A percentile compares a stretch with the other conserved stretches of the same genome.
These are phyloP conservation scores for Triticum turgidum DNA, from an alignment of 176 grass and related monocot species.

Conservation along the genomic window DNA sequence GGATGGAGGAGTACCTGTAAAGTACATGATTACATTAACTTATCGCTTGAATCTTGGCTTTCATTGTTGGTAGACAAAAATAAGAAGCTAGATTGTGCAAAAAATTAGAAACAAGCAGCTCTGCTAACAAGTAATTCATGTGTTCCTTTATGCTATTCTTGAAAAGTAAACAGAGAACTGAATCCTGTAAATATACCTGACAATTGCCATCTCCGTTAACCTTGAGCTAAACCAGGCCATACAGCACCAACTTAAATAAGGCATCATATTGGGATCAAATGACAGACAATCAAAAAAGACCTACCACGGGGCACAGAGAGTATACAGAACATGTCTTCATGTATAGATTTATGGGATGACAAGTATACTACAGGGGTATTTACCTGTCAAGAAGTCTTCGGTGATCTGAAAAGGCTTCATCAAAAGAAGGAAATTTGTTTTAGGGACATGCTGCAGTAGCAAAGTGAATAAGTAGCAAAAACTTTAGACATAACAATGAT, in stretches of 20 bases:
- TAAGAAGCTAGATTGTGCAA: no score
- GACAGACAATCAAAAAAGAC: background rate
- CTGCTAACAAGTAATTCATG: no score
- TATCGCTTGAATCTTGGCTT: no score
- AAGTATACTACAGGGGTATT: background rate
- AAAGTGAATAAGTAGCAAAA: background rate
- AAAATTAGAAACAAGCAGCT: no score
- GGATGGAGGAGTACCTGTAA: no score
- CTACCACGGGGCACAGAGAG: background rate
- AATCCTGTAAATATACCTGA: slow-evolving; percentile 51
- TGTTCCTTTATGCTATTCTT: background rate
- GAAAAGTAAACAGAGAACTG: background rate
- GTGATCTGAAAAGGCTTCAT: slow-evolving; percentile 89
- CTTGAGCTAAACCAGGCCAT: slow-evolving; percentile 81
- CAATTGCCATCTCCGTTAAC: slow-evolving; percentile 94
- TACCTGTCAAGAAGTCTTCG: slow-evolving; percentile 90
- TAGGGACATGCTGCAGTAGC: slow-evolving; percentile 78
- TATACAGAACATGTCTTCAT: no score
- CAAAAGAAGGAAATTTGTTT: slow-evolving; percentile 84
- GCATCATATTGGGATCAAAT: slow-evolving; percentile 8
- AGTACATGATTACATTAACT: no score
- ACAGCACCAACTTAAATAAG: slow-evolving; percentile 61
- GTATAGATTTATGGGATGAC: background rate
- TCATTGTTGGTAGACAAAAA: no score
- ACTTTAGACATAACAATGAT: background rate